Base-by-base conservation (phyloP, 352 stramenopile species). In the Halophytophthora batemanensis region DNA sequence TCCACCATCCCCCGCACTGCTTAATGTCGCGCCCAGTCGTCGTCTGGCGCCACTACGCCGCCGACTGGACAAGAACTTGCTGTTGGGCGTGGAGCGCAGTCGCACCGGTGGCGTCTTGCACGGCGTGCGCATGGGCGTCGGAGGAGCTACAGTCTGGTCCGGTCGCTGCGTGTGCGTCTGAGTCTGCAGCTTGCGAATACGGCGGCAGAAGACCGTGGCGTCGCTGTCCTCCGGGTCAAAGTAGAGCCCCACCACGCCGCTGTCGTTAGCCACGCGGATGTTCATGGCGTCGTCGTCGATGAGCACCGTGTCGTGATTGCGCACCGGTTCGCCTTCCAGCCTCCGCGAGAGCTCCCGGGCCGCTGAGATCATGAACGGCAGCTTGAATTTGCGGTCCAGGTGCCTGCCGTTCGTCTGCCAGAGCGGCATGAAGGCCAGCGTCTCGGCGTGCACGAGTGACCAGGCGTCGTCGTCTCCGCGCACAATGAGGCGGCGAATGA, bases 231-330 rank as follows among this genome's bases (percentile, higher is more conserved):
- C 45, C 0, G 77, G 66, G 31, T 93, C 80, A 48, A 88, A 93
- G 56, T 77, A 83, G 25, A 93, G 65, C 31, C 74, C 81, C 1
- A 79, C 59, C 28, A 90, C 76, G 54, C 83, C 83, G 50, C 77
- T 82, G 54, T 93, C 78, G 39, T 75, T 82, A 28, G 81, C 80
- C 8, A 89, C 78, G 19, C 74, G 70, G 29, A 93, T 66, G 47
- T 93, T 93, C 36, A 83, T 66, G 11, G 69, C 69, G 49, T 90
- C 82, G 44, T 93, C 83, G 54, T 93, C 83, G 37, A 93, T 77
- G 8, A 93, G 71, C 44, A 91, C 72, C 12, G 81, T 91, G 50
- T 93, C 73, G 1, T 61, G 52, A 45, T 83, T 90, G 40, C 74
- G 50, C 7, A 93, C 61, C 23, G 44, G 40, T 40, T 74, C 43